A percentile compares a stretch with the other conserved stretches of the same genome.
Evolutionary conservation across 1,284 basidiomycete species (phyloP).

Genomic region (Grifola frondosa): DNA sequence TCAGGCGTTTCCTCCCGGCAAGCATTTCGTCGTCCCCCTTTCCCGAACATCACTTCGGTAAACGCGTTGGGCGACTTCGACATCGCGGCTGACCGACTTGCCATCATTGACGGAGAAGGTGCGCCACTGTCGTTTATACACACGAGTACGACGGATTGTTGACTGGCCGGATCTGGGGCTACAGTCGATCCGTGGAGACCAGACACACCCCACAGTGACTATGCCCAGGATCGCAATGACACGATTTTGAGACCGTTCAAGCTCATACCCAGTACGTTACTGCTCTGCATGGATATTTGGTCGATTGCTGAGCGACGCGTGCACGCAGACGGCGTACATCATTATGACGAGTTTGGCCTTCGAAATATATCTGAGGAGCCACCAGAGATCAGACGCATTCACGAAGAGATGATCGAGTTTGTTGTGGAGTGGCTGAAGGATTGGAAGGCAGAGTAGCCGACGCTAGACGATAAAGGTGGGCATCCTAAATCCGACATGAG

Average conservation of each 20-base stretch:
- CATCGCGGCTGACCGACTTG: constrained; percentile 75
- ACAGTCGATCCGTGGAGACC: constrained; percentile 89
- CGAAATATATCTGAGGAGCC: constrained; percentile 69
- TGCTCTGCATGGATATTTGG: background rate
- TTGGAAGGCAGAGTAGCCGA: constrained; percentile 36
- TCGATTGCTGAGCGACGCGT: constrained; percentile 4
- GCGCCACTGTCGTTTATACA: constrained; percentile 10
- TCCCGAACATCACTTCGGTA: constrained; percentile 79
- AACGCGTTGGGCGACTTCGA: constrained; percentile 79
- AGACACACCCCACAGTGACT: constrained; percentile 81
- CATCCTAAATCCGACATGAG: too few species aligned
- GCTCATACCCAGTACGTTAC: constrained; percentile 74
- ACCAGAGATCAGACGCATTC: constrained; percentile 76
- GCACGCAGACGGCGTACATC: constrained; percentile 75
- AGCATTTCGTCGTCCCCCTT: constrained; percentile 69
- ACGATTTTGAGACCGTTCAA: constrained; percentile 81
- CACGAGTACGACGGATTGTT: too few species aligned
- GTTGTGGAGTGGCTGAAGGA: constrained; percentile 82
- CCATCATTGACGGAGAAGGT: constrained; percentile 87
- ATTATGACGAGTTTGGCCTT: constrained; percentile 90
- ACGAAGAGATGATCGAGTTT: constrained; percentile 79
- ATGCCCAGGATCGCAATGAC: constrained; percentile 70
- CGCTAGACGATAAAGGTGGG: too few species aligned
- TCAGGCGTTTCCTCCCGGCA: constrained; percentile 79
- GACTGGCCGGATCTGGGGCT: too few species aligned